Percentiles rank a stretch among this genome's conserved stretches.
Evolutionary conservation across 768 basidiomycete species (phyloP).

Genomic region (Hygrocybe coccinea): DNA sequence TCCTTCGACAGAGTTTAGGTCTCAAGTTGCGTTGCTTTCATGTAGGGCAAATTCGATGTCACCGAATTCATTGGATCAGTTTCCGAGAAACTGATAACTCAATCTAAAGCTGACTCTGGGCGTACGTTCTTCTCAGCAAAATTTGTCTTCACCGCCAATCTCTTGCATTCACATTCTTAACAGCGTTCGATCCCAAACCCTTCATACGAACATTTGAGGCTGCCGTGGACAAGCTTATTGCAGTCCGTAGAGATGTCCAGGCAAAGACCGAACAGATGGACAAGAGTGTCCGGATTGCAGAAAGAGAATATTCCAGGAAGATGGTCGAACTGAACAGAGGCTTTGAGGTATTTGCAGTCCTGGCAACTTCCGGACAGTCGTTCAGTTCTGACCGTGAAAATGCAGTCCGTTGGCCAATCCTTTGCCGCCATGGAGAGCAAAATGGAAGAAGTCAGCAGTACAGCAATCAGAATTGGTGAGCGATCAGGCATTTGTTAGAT

Average conservation of each 20-base stretch:
- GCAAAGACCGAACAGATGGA: slow-evolving; percentile 88
- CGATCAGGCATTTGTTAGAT: slow-evolving; percentile 1
- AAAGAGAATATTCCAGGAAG: slow-evolving; percentile 91
- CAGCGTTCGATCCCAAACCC: slow-evolving; percentile 92
- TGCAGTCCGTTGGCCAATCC: slow-evolving; percentile 78
- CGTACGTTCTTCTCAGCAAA: slow-evolving; percentile 45
- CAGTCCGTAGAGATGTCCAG: slow-evolving; percentile 86
- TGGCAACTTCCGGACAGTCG: slow-evolving; percentile 1
- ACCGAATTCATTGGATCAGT: slow-evolving; percentile 83
- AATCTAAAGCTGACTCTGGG: slow-evolving; percentile 78
- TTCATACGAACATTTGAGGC: slow-evolving; percentile 91
- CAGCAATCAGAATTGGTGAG: slow-evolving; percentile 89
- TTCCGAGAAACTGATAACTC: slow-evolving; percentile 82
- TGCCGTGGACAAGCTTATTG: slow-evolving; percentile 83
- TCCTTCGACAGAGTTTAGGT: not conserved
- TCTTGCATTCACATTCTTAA: not conserved
- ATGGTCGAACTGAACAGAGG: slow-evolving; percentile 90
- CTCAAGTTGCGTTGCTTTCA: not conserved
- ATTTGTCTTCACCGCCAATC: not conserved
- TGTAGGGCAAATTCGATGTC: slow-evolving; percentile 86
- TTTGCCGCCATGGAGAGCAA: slow-evolving; percentile 86
- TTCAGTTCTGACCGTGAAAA: slow-evolving; percentile 2
- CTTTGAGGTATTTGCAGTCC: slow-evolving; percentile 67
- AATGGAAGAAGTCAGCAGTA: slow-evolving; percentile 90
- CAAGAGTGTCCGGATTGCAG: slow-evolving; percentile 80